Conservation (phyloP, 2,329 filamentous ascomycete genomes). For the Ophiosphaerella korrae region DNA sequence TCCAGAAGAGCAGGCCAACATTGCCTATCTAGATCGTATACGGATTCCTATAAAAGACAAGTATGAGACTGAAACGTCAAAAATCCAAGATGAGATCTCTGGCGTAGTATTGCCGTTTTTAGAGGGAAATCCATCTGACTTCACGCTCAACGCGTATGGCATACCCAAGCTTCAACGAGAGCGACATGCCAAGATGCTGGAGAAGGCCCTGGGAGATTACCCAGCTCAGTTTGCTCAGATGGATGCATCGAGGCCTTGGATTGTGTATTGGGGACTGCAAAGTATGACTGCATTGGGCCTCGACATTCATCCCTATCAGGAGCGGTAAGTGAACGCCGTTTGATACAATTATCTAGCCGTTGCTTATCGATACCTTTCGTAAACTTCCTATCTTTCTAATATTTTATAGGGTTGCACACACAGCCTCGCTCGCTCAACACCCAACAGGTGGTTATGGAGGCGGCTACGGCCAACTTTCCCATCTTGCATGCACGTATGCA, state of each 20-base stretch:
- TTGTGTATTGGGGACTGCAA: constrained; percentile 88
- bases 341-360: neutral
- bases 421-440: constrained; percentile 83
- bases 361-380: too few relatives aligned
- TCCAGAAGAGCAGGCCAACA: constrained; percentile 34
- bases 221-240: constrained; percentile 73
- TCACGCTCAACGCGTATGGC: constrained; percentile 70
- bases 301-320: constrained; percentile 69
- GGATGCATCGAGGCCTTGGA: constrained; percentile 90
- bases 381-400: constrained; percentile 16
- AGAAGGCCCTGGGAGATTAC: constrained; percentile 61
- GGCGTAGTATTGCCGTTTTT: constrained; percentile 72
- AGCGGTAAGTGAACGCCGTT: constrained; percentile 55
- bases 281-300: constrained; percentile 77
- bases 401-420: constrained; percentile 64
- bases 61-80: constrained; percentile 70
- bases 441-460: constrained; percentile 84
- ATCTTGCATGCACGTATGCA: constrained; percentile 89
- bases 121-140: constrained; percentile 56
- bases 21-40: constrained; percentile 37
- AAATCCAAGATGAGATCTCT: constrained; percentile 70
- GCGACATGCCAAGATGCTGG: constrained; percentile 66
- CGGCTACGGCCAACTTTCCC: constrained; percentile 87
- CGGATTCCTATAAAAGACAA: constrained; percentile 66
- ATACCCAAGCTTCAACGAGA: constrained; percentile 74